Base-by-base conservation (phyloP, 177 flowering plant species). In the Tripterygium wilfordii region DNA sequence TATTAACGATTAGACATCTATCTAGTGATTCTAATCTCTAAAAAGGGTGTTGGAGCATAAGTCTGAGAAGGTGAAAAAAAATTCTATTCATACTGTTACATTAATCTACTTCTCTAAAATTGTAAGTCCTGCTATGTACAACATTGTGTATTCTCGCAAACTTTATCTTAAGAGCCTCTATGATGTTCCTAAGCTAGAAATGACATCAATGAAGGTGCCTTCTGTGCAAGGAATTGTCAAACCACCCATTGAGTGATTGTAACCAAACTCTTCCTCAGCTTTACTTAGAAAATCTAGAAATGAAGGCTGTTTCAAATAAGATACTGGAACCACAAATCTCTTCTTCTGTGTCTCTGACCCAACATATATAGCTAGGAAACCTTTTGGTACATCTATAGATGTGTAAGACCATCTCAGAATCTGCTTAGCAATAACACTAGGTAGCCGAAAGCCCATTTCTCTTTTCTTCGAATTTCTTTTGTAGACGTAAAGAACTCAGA, bases 211-310 rank as follows among this genome's bases (percentile, higher is more conserved):
- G 61, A 69, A 65, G 8, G 32, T 19, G 8, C 51, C 62, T 65
- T 69, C 70, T 5, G 17, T 47, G 43, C 70, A 69, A 0, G 74
- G 70, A 33, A 65, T 61, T 42, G 67, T 65, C 2, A 69, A 53
- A 28, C 70, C 62, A 8, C 70, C 67, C 66, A 57, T 61, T 26
- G 67, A 62, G 41, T 65, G 67, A 62, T 51, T 31, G 23, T 45
- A 65, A 10, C 70, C 70, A 15, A 58, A 57, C 23, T 65, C 67
- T 32, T 69, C 66, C 27, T 61, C 66, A 1, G 60, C 69, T n/a
- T 30, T 35, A 23, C 41, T 40, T 8, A 65, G 44, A 48, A 69
- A 29, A 8, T 54, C 51, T 46, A 47, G 67, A 42, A 69, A 69
- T 8, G 45, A 51, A 30, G 68, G 58, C 23, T 62, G 49, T 10